Conservation (phyloP, 228 moss, liverwort and hornwort species). For the Sphagnum magellanicum region DNA sequence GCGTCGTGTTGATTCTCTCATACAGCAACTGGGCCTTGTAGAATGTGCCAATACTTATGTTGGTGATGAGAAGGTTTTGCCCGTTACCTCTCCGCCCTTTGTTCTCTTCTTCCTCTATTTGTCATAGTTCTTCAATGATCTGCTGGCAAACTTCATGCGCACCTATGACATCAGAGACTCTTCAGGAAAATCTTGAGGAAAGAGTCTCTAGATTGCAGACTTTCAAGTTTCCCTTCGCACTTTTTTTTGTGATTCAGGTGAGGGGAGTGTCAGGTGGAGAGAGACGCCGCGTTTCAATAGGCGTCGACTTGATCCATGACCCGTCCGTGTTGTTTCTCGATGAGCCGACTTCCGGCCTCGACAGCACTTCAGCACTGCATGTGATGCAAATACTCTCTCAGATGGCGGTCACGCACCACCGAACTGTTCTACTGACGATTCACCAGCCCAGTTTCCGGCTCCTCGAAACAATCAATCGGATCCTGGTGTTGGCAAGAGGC, state of each 20-base stretch:
- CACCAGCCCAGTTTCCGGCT: slow-evolving; percentile 28
- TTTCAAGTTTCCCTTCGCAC: background rate
- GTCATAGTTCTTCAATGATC: background rate
- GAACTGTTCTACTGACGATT: slow-evolving; percentile 34
- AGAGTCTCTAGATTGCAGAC: background rate
- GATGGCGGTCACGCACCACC: slow-evolving; percentile 16
- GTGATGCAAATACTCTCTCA: slow-evolving; percentile 29
- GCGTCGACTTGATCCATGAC: slow-evolving; percentile 89
- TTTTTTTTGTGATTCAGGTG: slow-evolving; percentile 20
- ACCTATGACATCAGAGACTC: background rate
- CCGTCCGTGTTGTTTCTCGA: slow-evolving; percentile 79
- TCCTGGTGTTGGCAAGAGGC: slow-evolving; percentile 3
- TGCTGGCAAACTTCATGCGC: too few species aligned
- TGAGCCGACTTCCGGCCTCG: slow-evolving; percentile 81
- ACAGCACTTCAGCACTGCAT: slow-evolving; percentile 58
- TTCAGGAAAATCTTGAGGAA: background rate
- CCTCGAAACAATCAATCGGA: background rate
- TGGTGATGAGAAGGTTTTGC: slow-evolving; percentile 58
- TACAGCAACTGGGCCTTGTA: slow-evolving; percentile 65
- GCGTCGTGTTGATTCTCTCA: slow-evolving; percentile 53
- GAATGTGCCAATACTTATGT: slow-evolving; percentile 73
- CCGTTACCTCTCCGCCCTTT: background rate
- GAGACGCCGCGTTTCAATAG: slow-evolving; percentile 78
- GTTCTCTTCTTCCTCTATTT: background rate
- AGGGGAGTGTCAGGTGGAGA: slow-evolving; percentile 86